Base-by-base conservation (phyloP, 2,329 filamentous ascomycete species). In the Atkinsonella hypoxylon region DNA sequence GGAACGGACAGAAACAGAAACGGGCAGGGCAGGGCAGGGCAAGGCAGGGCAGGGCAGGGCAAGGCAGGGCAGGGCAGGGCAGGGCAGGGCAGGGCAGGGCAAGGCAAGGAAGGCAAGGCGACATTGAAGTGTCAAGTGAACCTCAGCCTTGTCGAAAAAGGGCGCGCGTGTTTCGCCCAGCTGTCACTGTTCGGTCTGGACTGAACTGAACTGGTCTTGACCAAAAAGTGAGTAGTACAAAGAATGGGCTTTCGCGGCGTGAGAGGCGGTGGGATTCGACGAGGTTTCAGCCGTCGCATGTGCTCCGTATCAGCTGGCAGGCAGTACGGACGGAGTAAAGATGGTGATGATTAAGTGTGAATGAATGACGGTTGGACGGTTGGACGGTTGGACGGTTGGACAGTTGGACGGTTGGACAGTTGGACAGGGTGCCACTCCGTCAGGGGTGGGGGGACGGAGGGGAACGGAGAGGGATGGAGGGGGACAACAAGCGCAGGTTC, bases 271-370 rank as follows among this genome's bases (percentile, higher is more conserved):
- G 46, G 47, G 34, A 43, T 50, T 15, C n/a, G 45, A 51, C 56
- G 47, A 53, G 57, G 66, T 67, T 67, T 67, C 65, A 67, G 66
- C 67, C 68, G 70, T 70, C 66, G 72, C 70, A 73, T 70, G 65
- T 39, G 17, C 17, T 18, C 26, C 26, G 26, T 9, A 42, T 34
- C 15, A 44, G 47, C 47, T 36, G 38, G 47, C 47, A 26, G 26
- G 26, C 26, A 8, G 26, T 26, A 26, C 26, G 26, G 26, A 26
- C 26, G 26, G 26, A 26, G 26, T 8, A 26, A 26, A 26, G 26
- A 26, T 7, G 40, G 20, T 15, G n/a, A 15, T 30, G 31, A 34
- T 20, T 48, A 22, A 13, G 18, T 18, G 38, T 48, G 15, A 12
- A 30, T 18, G 11, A 36, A 22, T 12, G 45, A 31, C 22, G 45